Evolutionary conservation across 2,329 filamentous ascomycete species (phyloP), one percentile per base, ranked within the genome.

Genomic region (Akanthomyces muscarius): DNA sequence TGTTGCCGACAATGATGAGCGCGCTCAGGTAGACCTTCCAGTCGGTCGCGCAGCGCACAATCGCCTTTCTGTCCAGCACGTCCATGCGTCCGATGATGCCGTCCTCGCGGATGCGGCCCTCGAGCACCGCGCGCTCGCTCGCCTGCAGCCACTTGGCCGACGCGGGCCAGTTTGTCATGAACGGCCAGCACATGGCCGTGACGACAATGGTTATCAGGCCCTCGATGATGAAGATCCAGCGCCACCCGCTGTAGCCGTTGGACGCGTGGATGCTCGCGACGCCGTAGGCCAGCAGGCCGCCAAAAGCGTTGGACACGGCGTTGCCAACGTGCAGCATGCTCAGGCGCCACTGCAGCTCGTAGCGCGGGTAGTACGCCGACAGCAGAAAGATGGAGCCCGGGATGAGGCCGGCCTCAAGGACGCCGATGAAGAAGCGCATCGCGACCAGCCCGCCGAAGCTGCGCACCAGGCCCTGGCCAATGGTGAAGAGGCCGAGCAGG

Each of bases 191-290:
- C 25, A 23, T 1, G 21, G n/a, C 30, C 13, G 61, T 63, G 8
- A 63, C 61, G 36, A 56, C 55, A 21, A 63, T 28, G 7, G 61
- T 63, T 4, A 75, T 58, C 0, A 77, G 66, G 2, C 82, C 82
- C 65, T 84, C 81, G 0, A 85, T 73, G 48, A 85, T 78, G 63
- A 85, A 85, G 51, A 83, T 82, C 81, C 81, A 84, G 50, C 78
- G 74, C 80, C 80, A 83, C 13, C 79, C 79, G 0, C 68, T 69
- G 1, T 78, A 68, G 0, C 77, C 77, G 2, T 75, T 71, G 1
- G 73, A 65, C 0, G 80, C 80, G 30, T 79, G 72, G 73, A 81
- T 77, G 38, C 76, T 71, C 8, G 74, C 72, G 50, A 82, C 81
- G 0, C 68, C 78, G 62, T 72, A 77, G 0, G 80, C 79, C 0